Conservation (phyloP, 805 yeast genomes). For the Saccharomyces jurei region DNA sequence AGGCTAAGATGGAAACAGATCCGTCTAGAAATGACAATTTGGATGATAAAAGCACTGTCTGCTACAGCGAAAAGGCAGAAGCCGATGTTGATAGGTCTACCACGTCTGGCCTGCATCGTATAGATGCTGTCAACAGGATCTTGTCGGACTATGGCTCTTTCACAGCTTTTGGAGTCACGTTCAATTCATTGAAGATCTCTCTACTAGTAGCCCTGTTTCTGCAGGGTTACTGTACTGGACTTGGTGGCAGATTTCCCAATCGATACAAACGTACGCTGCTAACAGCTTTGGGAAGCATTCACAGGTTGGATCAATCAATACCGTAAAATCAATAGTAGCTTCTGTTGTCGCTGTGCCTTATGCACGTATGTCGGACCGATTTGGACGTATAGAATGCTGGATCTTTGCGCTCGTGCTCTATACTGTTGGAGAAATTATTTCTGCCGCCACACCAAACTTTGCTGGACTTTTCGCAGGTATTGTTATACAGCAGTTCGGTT, state of each 20-base stretch:
- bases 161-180: slow-evolving; percentile 1
- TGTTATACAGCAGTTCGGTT: neutral
- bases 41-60: neutral
- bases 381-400: neutral
- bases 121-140: neutral
- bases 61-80: neutral
- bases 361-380: neutral
- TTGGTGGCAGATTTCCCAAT: slow-evolving; percentile 1
- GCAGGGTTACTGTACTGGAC: slow-evolving; percentile 1
- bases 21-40: neutral
- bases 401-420: neutral
- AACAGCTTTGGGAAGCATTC: neutral
- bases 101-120: neutral
- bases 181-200: slow-evolving; percentile 1
- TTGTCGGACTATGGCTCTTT: neutral
- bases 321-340: neutral
- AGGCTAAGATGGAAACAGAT: neutral
- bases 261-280: neutral
- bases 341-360: neutral
- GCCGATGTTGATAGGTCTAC: neutral
- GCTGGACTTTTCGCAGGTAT: neutral
- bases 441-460: neutral
- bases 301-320: neutral
- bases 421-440: neutral
- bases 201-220: neutral